Conservation (phyloP, 345 rosid species). For the Raphanus raphanistrum region DNA sequence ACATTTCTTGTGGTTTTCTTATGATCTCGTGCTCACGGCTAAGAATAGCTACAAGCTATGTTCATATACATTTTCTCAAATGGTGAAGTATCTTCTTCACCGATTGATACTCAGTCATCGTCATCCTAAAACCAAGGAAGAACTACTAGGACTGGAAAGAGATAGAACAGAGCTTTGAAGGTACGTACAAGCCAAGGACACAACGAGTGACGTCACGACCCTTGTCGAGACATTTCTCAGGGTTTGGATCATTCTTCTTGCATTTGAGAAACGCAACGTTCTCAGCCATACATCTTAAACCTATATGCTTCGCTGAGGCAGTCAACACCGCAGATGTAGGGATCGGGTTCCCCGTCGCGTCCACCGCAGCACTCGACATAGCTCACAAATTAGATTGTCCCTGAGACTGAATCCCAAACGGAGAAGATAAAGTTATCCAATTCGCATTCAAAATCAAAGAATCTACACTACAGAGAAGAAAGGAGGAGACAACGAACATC, state of each 20-base stretch:
- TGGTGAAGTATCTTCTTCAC: background rate
- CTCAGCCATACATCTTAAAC: slow-evolving; percentile 60
- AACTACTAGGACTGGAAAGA: background rate
- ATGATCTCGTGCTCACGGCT: background rate
- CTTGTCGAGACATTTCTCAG: slow-evolving; percentile 95
- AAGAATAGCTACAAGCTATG: background rate
- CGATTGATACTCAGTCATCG: background rate
- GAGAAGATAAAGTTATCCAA: background rate
- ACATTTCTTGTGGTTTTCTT: background rate
- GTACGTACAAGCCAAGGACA: slow-evolving; percentile 77
- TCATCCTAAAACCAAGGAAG: background rate
- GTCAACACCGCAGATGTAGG: slow-evolving; percentile 90
- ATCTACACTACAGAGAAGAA: background rate
- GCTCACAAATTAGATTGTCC: slow-evolving; percentile 24
- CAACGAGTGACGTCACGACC: slow-evolving; percentile 97
- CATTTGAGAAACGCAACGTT: slow-evolving; percentile 90
- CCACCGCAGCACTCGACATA: slow-evolving; percentile 78
- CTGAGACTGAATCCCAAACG: background rate
- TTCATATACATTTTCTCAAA: background rate
- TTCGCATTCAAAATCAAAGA: background rate
- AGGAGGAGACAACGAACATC: slow-evolving; percentile 12
- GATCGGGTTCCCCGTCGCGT: slow-evolving; percentile 73
- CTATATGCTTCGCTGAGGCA: slow-evolving; percentile 87
- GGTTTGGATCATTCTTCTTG: slow-evolving; percentile 96
- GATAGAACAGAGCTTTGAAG: background rate